Evolutionary conservation across 257 asterid species (phyloP), one percentile per base, ranked within the genome.

Genomic region (Solanum gandarillasii): DNA sequence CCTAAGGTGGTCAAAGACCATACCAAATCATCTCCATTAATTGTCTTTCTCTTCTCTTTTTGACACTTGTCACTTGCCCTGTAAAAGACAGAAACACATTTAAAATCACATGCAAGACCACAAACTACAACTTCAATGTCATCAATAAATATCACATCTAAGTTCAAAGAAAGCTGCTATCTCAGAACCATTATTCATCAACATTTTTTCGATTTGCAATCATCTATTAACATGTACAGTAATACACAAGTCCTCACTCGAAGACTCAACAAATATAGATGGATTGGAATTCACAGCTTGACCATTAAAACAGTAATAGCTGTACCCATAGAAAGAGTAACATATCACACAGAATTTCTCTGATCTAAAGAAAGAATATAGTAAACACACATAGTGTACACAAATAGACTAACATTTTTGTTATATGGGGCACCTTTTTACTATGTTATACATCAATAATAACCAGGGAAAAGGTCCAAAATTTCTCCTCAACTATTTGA

Each of bases 11-110:
- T 93, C 95, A 94, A 87, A 58, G 96, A 93, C 93, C 93, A 93
- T 79, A 94, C n/a, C 90, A 94, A 87, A 93, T 94, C 96, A 90
- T 94, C 95, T 73, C 96, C 96, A 46, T 93, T 94, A 43, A 94
- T 89, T 3, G 96, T 94, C 91, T 94, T 94, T 87, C 96, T 92
- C 90, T 94, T 93, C 93, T 94, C 94, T 86, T 90, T 92, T 81
- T 91, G 95, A 82, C 97, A 92, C 90, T 92, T 93, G 62, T 94
- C 96, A 74, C 94, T 92, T n/a, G 95, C 98, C 83, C 98, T 94
- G 52, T 62, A 39, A 86, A 48, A 73, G 87, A 83, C 27, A 65
- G 62, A 34, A 60, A 67, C 34, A 9, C 12, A 31, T 34, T 29
- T 21, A 83, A 83, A 31, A 83, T 81, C 70, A 29, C 43, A 46